Base-by-base conservation (phyloP, 164 flowering plant genomes). In the Nelumbo lutea region DNA sequence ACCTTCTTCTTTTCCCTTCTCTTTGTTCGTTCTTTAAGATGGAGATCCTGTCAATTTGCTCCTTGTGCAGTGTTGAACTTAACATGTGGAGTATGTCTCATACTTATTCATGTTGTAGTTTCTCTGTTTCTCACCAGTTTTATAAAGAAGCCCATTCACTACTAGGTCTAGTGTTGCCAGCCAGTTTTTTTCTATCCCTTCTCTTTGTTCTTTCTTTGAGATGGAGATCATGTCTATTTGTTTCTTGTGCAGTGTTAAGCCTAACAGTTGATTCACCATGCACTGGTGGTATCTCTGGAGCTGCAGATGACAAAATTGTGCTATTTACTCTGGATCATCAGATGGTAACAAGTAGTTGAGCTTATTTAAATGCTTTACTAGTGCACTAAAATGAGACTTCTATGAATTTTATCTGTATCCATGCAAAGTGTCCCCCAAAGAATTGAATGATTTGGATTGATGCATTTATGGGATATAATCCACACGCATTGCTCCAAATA, bases 271-370 rank as follows among this genome's bases (percentile, higher is more conserved):
- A 90, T 75, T 76, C 77, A 10, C 73, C 79, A 38, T 87, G 89
- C 82, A 75, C 64, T 53, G 96, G 99, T 45, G 96, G 97, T 57
- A 76, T 92, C 52, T 87, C 95, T 42, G 93, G 96, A 65, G 84
- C 88, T 75, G 98, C 97, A 42, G 99, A 95, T 81, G 77, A 89
- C 72, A 88, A 84, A 79, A 72, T 89, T 67, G 81, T 88, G 62
- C 57, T 88, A 55, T 89, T 83, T 66, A 75, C 76, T 64, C 71
- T 90, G 76, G 89, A 88, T 78, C 82, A 83, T 76, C 76, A 85
- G n/a, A 75, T 43, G 87, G 98, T 88, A 87, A 65, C 5, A 7
- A 15, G 6, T 58, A 44, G 46, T 38, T n/a, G 1, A 69, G 9
- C 48, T 52, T 42, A 46, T 56, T 6, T 67, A 55, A 40, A 61